Evolutionary conservation across 192 early-diverging fungal genomes (phyloP), one percentile per base, ranked within the genome.

Genomic region (Coemansia sp.): DNA sequence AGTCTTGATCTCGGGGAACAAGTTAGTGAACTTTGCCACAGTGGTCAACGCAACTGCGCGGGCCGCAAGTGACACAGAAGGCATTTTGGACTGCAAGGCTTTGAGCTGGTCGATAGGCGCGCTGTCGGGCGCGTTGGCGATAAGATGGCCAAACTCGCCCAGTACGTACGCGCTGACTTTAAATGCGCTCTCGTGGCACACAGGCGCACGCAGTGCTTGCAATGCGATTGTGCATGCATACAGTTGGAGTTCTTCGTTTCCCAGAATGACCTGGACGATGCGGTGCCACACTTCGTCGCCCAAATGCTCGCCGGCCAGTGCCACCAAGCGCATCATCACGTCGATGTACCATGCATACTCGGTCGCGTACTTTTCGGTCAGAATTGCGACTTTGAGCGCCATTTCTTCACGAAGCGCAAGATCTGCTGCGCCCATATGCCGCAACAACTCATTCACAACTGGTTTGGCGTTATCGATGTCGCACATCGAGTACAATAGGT

Each of bases 301-400:
- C 20, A 98, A 94, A 63, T 93, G 90, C 67, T 98, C 96, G 31
- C 95, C 96, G 5, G 94, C 95, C 49, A 92, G 84, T n/a, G 90
- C 90, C 50, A 99, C 92, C 53, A 99, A 84, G 69, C 96, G 93
- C 61, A 98, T 84, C 66, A 98, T 97, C 34, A 98, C 93, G 65
- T 99, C 95, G 0, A 99, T 91, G 75, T 98, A 99, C 98, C 98
- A 99, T 52, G 92, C 90, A 69, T 95, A 95, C 70, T 96, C 96
- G 5, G 94, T 93, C 4, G 96, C 93, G 68, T 90, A 98, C 78
- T 96, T 98, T 71, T 99, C 98, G 0, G 96, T 91, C 70, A 99
- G 82, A 68, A 99, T 99, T 44, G 98, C 98, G 67, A 98, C 95
- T 72, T 98, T 98, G 31, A 99, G 85, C 4, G 96, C 98, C 90